Base-by-base conservation (phyloP, 257 asterid genomes). In the Orobanche coerulescens region DNA sequence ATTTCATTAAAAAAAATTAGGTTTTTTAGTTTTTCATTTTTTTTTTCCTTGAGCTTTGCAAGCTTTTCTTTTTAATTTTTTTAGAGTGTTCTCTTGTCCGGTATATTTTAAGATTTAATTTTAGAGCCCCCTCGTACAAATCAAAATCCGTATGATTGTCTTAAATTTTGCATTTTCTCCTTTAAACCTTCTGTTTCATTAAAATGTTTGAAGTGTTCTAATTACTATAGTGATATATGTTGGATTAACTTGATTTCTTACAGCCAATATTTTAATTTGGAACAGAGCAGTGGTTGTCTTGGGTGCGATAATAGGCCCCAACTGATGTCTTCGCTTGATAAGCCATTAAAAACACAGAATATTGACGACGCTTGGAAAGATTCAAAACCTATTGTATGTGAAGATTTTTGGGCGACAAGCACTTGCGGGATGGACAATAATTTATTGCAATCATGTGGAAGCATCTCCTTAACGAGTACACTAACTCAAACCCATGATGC, bases 231-330 rank as follows among this genome's bases (percentile, higher is more conserved):
- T 42, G 2, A 54, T 62, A 11, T 18, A 33, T 12, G n/a, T 40
- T 50, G 44, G 42, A 19, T 25, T 56, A 47, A 64, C 59, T 65
- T 44, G 77, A 69, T 71, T 68, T 69, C 82, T 78, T 75, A 75
- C 77, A 68, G 74, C 68, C 59, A 23, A 61, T 39, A 46, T 49
- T 70, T 61, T 60, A 76, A 37, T 79, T 76, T 70, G 81, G 76
- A 80, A 81, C 95, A 90, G 96, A 73, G 81, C 96, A 90, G 91
- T 80, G 84, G 94, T 65, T 90, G 94, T 90, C 69, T 90, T 81
- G 95, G 95, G 77, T 76, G 79, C 74, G 59, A 63, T 83, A 37
- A 36, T 65, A 70, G 73, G 80, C 65, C 81, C 66, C 61, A 80
- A 71, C 66, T 82, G 71, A 78, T 51, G 65, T 61, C 82, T 28